phyloP scores from a whole-genome alignment of 805 yeast species.

The Jamesozyma rosinii region DNA sequence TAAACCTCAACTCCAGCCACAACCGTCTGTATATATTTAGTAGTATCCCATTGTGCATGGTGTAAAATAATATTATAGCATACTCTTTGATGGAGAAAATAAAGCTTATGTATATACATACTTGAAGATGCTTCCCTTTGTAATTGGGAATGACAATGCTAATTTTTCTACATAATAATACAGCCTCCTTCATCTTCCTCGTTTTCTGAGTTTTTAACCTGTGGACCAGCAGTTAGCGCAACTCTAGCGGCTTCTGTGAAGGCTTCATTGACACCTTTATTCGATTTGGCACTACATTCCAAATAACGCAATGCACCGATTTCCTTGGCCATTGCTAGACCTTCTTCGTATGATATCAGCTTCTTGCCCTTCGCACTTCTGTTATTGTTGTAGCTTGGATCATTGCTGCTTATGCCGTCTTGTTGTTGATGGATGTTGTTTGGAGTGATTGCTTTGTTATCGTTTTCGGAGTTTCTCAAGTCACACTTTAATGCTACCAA shows the following conservation, averaged over 20 bases:
- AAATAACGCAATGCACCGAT: constrained; percentile 90
- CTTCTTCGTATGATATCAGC: constrained; percentile 84
- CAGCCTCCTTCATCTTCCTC: constrained; percentile 30
- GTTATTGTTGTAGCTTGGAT: constrained; percentile 10
- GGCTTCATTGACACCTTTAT: constrained; percentile 97
- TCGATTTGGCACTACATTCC: constrained; percentile 94
- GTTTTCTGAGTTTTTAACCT: constrained; percentile 48
- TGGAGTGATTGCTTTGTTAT: constrained; percentile 28
- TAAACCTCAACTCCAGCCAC: too few relatives aligned
- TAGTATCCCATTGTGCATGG: too few relatives aligned
- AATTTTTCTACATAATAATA: constrained; percentile 32
- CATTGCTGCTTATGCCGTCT: constrained; percentile 10
- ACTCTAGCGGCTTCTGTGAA: constrained; percentile 98
- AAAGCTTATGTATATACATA: too few relatives aligned
- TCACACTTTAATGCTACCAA: constrained; percentile 93
- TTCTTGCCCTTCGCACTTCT: constrained; percentile 27
- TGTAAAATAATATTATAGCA: too few relatives aligned
- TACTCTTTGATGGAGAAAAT: too few relatives aligned
- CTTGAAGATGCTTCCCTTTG: too few relatives aligned
- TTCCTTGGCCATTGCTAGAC: constrained; percentile 81
- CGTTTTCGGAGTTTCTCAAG: constrained; percentile 61
- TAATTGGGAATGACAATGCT: neutral
- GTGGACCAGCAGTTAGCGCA: constrained; percentile 82
- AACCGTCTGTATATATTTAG: too few relatives aligned
- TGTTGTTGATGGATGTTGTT: constrained; percentile 21